Conservation (phyloP, 2,329 filamentous ascomycete genomes). For the Arthrobotrys pseudoclavata region DNA sequence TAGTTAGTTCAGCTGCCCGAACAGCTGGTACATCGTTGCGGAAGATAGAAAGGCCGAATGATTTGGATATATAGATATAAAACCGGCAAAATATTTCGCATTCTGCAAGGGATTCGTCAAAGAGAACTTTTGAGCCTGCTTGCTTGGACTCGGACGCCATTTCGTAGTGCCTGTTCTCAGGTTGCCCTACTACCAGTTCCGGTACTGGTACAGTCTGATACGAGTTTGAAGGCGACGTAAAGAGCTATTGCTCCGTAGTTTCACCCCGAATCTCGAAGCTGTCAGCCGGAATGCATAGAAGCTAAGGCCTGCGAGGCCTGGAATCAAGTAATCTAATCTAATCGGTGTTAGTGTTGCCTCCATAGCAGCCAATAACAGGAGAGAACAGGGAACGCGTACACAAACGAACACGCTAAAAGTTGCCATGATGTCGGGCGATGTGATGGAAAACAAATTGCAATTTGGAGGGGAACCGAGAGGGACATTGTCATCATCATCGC, state of each 20-base stretch:
- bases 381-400: constrained; percentile 35
- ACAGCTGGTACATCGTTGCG: background rate
- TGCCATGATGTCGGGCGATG: constrained; percentile 4
- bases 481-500: background rate
- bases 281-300: too few species aligned
- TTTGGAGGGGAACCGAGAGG: constrained; percentile 14
- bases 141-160: background rate
- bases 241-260: too few species aligned
- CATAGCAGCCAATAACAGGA: constrained; percentile 21
- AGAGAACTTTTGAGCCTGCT: background rate
- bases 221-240: too few species aligned
- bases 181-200: too few species aligned
- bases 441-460: constrained; percentile 25
- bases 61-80: constrained; percentile 17
- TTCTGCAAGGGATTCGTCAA: constrained; percentile 10
- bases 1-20: background rate
- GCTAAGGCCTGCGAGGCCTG: background rate
- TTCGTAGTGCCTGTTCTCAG: background rate
- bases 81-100: constrained; percentile 33
- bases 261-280: too few species aligned
- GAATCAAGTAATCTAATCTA: constrained; percentile 12
- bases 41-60: background rate
- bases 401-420: constrained; percentile 46
- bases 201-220: background rate
- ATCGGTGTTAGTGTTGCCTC: constrained; percentile 35